These are phyloP conservation scores for Spathaspora boniae DNA, from an alignment of 805 yeast species.

Conservation along the genomic window DNA sequence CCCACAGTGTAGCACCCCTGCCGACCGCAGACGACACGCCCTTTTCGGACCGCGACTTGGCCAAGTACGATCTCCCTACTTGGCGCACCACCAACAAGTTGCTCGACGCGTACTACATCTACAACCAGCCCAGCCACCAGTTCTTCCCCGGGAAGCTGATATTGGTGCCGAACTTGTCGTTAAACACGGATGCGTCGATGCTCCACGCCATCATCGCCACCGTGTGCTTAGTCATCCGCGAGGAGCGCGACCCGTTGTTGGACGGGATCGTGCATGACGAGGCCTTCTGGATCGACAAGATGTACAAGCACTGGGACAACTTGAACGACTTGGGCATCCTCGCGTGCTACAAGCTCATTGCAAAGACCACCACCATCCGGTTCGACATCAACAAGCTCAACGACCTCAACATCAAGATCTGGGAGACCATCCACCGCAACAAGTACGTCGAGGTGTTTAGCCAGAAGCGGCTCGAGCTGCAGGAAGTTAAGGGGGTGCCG, in stretches of 20 bases:
- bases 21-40: conserved; percentile 1
- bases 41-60: conserved; percentile 14
- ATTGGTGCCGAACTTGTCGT: conserved; percentile 18
- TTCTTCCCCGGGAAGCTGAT: conserved; percentile 17
- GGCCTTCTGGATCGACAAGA: conserved; percentile 18
- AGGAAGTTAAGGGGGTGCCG: conserved; percentile 4
- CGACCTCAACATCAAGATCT: conserved; percentile 16
- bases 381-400: conserved; percentile 10
- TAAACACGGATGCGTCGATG: conserved; percentile 20
- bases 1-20: too few species aligned
- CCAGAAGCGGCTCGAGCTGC: conserved; percentile 7
- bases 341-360: conserved; percentile 17
- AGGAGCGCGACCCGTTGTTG: conserved; percentile 7
- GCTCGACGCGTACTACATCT: conserved; percentile 21
- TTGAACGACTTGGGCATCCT: conserved; percentile 26
- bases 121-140: conserved; percentile 19
- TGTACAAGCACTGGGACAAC: conserved; percentile 21
- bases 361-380: conserved; percentile 12
- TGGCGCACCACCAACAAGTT: conserved; percentile 16
- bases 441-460: conserved; percentile 15
- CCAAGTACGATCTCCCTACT: conserved; percentile 21
- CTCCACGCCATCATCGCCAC: conserved; percentile 24
- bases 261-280: conserved; percentile 14
- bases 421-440: conserved; percentile 17
- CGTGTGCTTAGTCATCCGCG: conserved; percentile 14